Conservation (phyloP, 495 filamentous ascomycete species). For the Xylaria curta region DNA sequence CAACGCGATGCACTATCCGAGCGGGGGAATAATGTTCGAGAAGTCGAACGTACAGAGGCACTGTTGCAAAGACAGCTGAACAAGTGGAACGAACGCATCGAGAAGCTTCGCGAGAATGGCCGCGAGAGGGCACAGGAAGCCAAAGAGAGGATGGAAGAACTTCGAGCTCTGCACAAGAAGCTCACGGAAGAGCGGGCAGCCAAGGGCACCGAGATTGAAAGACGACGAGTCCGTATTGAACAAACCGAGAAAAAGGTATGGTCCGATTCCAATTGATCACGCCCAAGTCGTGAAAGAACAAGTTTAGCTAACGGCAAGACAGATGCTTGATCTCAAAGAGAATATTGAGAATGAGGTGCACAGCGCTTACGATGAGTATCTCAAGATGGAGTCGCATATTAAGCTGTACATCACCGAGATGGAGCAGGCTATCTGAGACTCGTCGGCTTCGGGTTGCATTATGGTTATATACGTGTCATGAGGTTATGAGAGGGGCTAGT, state of each 20-base stretch:
- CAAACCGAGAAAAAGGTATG: constrained; percentile 97
- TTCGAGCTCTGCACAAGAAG: constrained; percentile 78
- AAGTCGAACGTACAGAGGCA: constrained; percentile 86
- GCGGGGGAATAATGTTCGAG: constrained; percentile 83
- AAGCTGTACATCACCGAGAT: constrained; percentile 98
- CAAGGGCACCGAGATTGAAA: constrained; percentile 89
- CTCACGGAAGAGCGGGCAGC: constrained; percentile 83
- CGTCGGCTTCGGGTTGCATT: constrained; percentile 1
- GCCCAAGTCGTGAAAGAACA: neutral
- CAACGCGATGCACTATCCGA: constrained; percentile 89
- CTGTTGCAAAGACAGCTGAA: constrained; percentile 82
- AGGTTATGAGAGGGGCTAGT: constrained; percentile 33
- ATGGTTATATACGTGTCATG: constrained; percentile 27
- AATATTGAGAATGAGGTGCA: constrained; percentile 95
- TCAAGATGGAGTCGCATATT: constrained; percentile 96
- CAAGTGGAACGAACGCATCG: constrained; percentile 84
- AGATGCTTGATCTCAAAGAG: constrained; percentile 98
- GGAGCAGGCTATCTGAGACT: constrained; percentile 80
- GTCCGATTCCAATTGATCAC: constrained; percentile 25
- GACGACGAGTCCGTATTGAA: constrained; percentile 87
- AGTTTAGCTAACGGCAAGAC: constrained; percentile 44
- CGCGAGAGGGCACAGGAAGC: constrained; percentile 80
- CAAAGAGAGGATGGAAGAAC: constrained; percentile 86
- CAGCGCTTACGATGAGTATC: constrained; percentile 85
- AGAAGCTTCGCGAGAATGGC: constrained; percentile 75